Evolutionary conservation across 495 filamentous ascomycete genomes (phyloP).

Genomic region (Umbilicaria muhlenbergii): DNA sequence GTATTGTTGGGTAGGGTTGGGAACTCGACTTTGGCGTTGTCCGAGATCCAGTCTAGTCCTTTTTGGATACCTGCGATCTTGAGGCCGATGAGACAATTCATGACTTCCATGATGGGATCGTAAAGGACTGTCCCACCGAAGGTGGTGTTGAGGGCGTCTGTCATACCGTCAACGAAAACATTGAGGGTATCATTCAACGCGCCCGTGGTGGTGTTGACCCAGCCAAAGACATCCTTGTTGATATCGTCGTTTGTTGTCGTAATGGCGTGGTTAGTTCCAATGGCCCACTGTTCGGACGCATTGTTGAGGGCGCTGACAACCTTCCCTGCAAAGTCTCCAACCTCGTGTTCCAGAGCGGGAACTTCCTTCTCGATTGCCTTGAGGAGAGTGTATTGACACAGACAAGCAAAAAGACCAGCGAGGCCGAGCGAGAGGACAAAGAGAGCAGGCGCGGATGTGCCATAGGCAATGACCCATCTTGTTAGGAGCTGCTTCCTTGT

Average conservation of each 20-base stretch:
- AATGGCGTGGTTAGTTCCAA: slow-evolving; percentile 60
- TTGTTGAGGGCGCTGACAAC: slow-evolving; percentile 58
- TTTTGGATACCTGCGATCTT: slow-evolving; percentile 64
- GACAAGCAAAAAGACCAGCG: slow-evolving; percentile 69
- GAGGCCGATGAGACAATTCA: slow-evolving; percentile 60
- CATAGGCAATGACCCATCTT: slow-evolving; percentile 79
- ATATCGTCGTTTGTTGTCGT: slow-evolving; percentile 49
- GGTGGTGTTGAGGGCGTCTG: slow-evolving; percentile 50
- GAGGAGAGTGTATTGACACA: slow-evolving; percentile 74
- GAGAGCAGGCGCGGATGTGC: slow-evolving; percentile 67
- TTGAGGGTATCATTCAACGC: slow-evolving; percentile 80
- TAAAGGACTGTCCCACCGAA: slow-evolving; percentile 69
- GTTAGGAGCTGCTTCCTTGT: slow-evolving; percentile 52
- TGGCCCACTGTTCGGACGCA: slow-evolving; percentile 63
- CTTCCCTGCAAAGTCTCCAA: slow-evolving; percentile 67
- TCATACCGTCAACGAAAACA: slow-evolving; percentile 59
- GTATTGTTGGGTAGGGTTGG: slow-evolving; percentile 63
- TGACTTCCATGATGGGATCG: slow-evolving; percentile 53
- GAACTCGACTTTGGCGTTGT: slow-evolving; percentile 71
- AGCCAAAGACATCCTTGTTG: slow-evolving; percentile 74
- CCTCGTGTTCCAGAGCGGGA: slow-evolving; percentile 57
- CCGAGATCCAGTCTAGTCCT: slow-evolving; percentile 76
- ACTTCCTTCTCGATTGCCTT: slow-evolving; percentile 55
- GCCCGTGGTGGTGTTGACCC: slow-evolving; percentile 67
- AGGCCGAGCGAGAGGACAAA: slow-evolving; percentile 76